phyloP scores from a whole-genome alignment of 148 eudicot genomes.

The Camellia lanceoleosa region DNA sequence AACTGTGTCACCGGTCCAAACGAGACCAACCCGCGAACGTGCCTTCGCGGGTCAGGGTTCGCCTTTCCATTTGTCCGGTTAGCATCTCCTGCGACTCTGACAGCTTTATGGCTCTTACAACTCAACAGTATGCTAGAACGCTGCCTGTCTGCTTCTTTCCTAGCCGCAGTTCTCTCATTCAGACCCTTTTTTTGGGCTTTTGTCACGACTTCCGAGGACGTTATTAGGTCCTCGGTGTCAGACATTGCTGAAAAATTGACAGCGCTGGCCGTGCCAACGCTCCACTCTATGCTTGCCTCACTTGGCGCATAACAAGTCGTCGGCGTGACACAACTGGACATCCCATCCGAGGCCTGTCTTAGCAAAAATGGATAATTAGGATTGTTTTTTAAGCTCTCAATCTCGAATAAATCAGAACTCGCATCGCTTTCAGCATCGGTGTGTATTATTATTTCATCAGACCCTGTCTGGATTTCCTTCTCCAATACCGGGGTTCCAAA shows the following conservation, averaged over 20 bases:
- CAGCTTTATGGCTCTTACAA: conserved; percentile 69
- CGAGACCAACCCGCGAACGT: too few relatives aligned
- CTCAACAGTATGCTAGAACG: conserved; percentile 40
- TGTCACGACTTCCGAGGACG: neutral
- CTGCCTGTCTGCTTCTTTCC: conserved; percentile 24
- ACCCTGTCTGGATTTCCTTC: neutral
- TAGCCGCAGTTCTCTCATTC: neutral
- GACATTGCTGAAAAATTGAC: conserved; percentile 54
- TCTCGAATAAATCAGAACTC: conserved; percentile 22
- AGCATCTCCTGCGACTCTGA: conserved; percentile 55
- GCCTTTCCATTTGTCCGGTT: conserved; percentile 18
- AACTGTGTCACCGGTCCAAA: conserved; percentile 22
- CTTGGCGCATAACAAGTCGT: conserved; percentile 65
- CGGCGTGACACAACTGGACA: conserved; percentile 30
- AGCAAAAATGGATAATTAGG: conserved; percentile 25
- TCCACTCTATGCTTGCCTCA: conserved; percentile 83
- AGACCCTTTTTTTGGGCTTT: conserved; percentile 3
- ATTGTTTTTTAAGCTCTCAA: conserved; percentile 13
- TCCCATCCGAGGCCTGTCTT: conserved; percentile 23
- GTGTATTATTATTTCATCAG: neutral
- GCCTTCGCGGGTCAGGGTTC: conserved; percentile 16
- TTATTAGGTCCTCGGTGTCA: conserved; percentile 43
- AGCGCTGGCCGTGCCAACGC: conserved; percentile 70
- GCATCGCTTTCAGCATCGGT: conserved; percentile 7
- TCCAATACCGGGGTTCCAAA: conserved; percentile 30